These are phyloP conservation scores for Scedosporium apiospermum DNA, from an alignment of 2,329 filamentous ascomycete genomes.

Conservation along the genomic window DNA sequence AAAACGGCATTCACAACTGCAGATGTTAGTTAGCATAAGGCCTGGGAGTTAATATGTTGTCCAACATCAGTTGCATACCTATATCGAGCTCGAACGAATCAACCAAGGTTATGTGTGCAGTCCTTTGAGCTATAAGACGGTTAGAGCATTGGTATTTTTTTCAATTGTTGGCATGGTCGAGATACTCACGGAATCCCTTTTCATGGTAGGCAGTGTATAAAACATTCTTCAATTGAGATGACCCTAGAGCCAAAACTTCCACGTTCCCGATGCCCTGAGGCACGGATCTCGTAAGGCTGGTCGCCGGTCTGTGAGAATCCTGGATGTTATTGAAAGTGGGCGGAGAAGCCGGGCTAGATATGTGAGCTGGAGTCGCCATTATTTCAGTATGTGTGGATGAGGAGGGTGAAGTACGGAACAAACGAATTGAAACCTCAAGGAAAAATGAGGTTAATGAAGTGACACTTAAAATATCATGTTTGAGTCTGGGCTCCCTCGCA, in stretches of 20 bases:
- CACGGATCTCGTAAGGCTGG: constrained; percentile 4
- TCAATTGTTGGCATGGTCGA: not conserved
- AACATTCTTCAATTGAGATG: constrained; percentile 2
- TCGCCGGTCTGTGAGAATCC: constrained; percentile 3
- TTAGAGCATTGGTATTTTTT: not conserved
- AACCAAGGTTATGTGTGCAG: constrained; percentile 1
- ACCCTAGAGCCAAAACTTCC: not conserved
- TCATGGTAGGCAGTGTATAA: constrained; percentile 6
- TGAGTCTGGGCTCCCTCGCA: not conserved
- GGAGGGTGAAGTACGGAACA: not conserved
- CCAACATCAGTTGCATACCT: not conserved
- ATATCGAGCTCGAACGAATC: not conserved
- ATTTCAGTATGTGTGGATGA: not conserved
- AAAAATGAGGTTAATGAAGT: not conserved
- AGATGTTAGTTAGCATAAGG: not conserved
- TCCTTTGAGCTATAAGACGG: constrained; percentile 2
- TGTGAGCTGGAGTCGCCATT: not conserved
- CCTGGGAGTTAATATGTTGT: not conserved
- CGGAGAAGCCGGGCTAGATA: not conserved
- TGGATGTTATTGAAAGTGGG: constrained; percentile 3
- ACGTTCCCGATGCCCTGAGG: constrained; percentile 4
- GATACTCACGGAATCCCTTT: constrained; percentile 1
- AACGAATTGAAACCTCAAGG: not conserved
- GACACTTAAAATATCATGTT: not conserved
- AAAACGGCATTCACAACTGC: constrained; percentile 1